Evolutionary conservation across 225 moss, liverwort and hornwort genomes (phyloP).

Genomic region (Rhytidiadelphus loreus): DNA sequence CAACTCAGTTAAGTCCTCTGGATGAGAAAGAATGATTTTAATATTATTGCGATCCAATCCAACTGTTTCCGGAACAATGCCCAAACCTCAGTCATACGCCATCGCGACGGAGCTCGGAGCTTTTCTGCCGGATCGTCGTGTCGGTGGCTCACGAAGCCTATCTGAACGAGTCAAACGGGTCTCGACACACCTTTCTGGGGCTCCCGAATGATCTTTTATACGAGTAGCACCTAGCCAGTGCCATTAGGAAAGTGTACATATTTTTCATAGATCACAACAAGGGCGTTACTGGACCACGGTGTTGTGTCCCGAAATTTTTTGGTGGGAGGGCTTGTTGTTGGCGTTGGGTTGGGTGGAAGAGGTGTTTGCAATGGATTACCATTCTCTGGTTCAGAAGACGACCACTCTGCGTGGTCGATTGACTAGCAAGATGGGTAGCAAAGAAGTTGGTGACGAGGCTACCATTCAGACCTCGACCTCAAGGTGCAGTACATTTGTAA

Average conservation of each 20-base stretch:
- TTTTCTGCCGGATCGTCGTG: neutral
- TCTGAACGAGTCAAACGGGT: neutral
- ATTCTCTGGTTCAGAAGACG: conserved; percentile 4
- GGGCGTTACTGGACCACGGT: neutral
- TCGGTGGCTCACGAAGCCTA: neutral
- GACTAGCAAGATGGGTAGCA: conserved; percentile 5
- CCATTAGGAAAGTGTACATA: neutral
- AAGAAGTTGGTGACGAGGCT: conserved; percentile 7
- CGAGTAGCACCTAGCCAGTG: neutral
- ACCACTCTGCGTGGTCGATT: conserved; percentile 3
- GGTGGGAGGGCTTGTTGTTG: neutral
- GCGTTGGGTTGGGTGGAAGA: neutral
- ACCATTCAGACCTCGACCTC: neutral
- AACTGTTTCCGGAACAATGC: neutral
- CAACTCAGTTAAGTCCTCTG: neutral
- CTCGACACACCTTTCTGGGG: no score
- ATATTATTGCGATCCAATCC: neutral
- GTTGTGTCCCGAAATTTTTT: neutral
- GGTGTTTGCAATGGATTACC: neutral
- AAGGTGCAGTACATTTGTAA: neutral
- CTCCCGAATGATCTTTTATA: neutral
- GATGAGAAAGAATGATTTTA: neutral
- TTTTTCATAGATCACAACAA: neutral
- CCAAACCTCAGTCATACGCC: neutral
- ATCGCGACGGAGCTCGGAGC: neutral